phyloP scores from a whole-genome alignment of 169 alveolate genomes.

The Plasmodium gaboni region DNA sequence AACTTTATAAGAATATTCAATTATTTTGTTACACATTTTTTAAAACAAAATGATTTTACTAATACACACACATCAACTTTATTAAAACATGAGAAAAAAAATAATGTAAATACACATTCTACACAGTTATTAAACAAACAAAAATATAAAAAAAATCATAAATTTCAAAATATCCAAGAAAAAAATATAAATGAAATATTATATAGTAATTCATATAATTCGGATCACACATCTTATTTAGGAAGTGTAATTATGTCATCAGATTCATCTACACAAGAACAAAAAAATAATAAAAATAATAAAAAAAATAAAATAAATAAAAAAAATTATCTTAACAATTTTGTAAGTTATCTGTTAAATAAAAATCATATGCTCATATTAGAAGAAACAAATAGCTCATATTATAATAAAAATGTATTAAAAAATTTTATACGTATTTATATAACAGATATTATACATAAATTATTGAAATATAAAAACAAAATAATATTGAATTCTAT shows the following conservation, averaged over 20 bases:
- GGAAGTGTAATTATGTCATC: slow-evolving; percentile 24
- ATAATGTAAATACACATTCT: background rate
- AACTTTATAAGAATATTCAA: slow-evolving; percentile 24
- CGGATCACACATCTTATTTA: background rate
- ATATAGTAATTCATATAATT: background rate
- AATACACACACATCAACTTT: too few relatives aligned
- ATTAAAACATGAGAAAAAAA: too few relatives aligned
- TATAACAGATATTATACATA: slow-evolving; percentile 13
- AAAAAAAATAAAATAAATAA: background rate
- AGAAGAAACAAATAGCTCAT: background rate
- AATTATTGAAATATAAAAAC: slow-evolving; percentile 12
- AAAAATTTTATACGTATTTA: slow-evolving; percentile 13
- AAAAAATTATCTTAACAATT: slow-evolving; percentile 6
- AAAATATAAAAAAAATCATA: background rate
- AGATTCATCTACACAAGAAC: slow-evolving; percentile 8
- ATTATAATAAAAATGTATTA: slow-evolving; percentile 4
- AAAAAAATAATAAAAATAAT: too few relatives aligned
- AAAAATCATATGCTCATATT: background rate
- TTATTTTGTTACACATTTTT: slow-evolving; percentile 7
- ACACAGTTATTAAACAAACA: background rate
- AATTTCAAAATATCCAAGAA: background rate
- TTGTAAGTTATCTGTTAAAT: background rate
- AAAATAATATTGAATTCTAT: slow-evolving; percentile 14
- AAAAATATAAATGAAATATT: background rate
- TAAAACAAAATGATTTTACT: background rate